Evolutionary conservation across 805 yeast genomes (phyloP).

Genomic region (Yarrowia sp.): DNA sequence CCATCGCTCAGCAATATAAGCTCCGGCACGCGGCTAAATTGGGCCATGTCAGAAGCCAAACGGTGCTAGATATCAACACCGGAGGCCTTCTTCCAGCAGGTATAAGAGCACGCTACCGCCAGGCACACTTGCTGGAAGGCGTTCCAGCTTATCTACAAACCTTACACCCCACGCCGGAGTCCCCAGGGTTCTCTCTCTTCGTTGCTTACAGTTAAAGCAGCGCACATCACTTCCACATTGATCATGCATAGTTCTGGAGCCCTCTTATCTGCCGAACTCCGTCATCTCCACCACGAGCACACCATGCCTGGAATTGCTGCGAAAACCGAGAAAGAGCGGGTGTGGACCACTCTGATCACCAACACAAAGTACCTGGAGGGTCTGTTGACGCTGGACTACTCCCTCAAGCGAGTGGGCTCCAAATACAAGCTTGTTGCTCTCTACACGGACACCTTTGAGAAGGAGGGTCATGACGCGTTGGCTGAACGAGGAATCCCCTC

Average conservation of each 20-base stretch:
- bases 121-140: neutral
- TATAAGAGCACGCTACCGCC: too few species aligned
- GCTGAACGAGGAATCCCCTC: constrained; percentile 54
- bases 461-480: constrained; percentile 54
- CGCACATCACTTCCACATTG: constrained; percentile 26
- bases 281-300: neutral
- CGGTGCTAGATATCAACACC: constrained; percentile 1
- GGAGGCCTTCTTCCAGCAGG: too few species aligned
- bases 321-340: constrained; percentile 41
- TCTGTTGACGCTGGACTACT: constrained; percentile 58
- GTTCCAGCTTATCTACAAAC: neutral
- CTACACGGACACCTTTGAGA: constrained; percentile 58
- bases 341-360: constrained; percentile 66
- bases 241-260: constrained; percentile 1
- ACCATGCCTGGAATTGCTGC: constrained; percentile 12
- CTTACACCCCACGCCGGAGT: neutral
- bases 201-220: constrained; percentile 15
- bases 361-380: constrained; percentile 61
- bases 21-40: constrained; percentile 15
- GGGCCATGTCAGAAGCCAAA: neutral
- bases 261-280: constrained; percentile 10
- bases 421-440: constrained; percentile 61
- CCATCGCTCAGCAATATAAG: neutral
- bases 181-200: neutral
- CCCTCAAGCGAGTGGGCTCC: constrained; percentile 55